Base-by-base conservation (phyloP, 352 stramenopile species). In the Phytopythium aichiense region DNA sequence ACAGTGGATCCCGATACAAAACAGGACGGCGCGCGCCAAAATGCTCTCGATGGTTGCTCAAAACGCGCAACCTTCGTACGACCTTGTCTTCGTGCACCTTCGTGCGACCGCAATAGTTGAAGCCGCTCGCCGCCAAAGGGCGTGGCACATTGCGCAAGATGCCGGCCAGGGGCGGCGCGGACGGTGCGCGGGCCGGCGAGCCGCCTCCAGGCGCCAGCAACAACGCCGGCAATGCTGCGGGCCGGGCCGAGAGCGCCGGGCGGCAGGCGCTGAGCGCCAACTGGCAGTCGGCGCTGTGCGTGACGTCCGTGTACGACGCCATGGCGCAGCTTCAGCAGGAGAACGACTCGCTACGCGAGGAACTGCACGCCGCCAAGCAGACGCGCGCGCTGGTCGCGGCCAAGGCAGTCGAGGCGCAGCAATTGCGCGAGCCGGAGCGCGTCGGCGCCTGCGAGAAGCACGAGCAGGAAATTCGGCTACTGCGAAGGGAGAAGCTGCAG, bases 291-390 rank as follows among this genome's bases (percentile, higher is more conserved):
- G 83, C 77, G 45, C 77, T 89, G 23, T 89, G 81, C 45, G 81
- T 91, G 45, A 89, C 76, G 20, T 89, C 81, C 45, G 79, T 92
- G 20, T 91, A 88, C 63, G 81, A 92, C 54, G 81, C 84, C 59
- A 89, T 87, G 61, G 73, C 86, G 16, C 70, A 81, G 42, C 38
- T 90, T 31, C 76, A 91, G 64, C 68, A 76, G 25, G 77, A 87
- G 52, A 84, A 81, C 48, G 73, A 80, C 7, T 31, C 62, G 52
- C 63, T 87, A 15, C 71, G 76, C 7, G 66, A 83, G 46, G 69
- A 82, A 37, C 46, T 86, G 42, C 60, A 73, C 0, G 35, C 64
- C 18, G 61, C 64, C 35, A 53, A 61, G 16, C 42, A 65, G 12
- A 58, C 68, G 42, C 67, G 57, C 45, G 54, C 69, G 28, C 35